These are phyloP conservation scores for Olyra latifolia DNA, from an alignment of 176 grass and related monocot genomes.

Conservation along the genomic window DNA sequence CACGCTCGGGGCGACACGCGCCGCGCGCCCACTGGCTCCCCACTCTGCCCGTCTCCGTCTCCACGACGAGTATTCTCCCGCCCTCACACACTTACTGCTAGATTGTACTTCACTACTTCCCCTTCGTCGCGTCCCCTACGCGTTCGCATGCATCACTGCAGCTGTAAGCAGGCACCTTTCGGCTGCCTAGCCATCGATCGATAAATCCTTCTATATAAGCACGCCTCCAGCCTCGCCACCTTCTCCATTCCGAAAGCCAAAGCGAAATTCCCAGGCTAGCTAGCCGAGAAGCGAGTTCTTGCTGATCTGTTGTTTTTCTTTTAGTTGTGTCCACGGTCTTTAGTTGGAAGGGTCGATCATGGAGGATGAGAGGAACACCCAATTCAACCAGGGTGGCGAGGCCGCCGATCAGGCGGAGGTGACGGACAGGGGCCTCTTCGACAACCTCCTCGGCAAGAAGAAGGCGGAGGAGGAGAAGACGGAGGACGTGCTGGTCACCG, in stretches of 20 bases:
- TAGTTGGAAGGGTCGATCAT: slow-evolving; percentile 28
- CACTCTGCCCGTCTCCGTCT: neutral
- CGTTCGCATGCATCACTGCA: slow-evolving; percentile 6
- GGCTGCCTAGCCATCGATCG: neutral
- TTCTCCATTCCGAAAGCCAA: slow-evolving; percentile 40
- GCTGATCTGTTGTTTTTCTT: slow-evolving; percentile 14
- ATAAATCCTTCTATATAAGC: slow-evolving; percentile 39
- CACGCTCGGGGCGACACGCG: slow-evolving; percentile 3
- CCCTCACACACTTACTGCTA: neutral
- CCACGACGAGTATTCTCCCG: too few relatives aligned
- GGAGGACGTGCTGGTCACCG: slow-evolving; percentile 41
- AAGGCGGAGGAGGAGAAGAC: slow-evolving; percentile 46
- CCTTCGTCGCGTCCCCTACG: slow-evolving; percentile 42
- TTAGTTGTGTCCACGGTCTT: neutral
- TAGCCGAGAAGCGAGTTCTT: slow-evolving; percentile 28
- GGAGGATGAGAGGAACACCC: slow-evolving; percentile 70
- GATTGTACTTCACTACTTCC: neutral
- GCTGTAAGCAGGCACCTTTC: slow-evolving; percentile 7
- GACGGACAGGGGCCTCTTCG: slow-evolving; percentile 67
- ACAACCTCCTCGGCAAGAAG: slow-evolving; percentile 61
- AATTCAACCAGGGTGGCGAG: slow-evolving; percentile 32
- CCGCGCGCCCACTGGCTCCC: neutral
- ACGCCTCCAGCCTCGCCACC: neutral
- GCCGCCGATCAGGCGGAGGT: slow-evolving; percentile 53
- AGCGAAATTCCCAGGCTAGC: slow-evolving; percentile 9